Percentiles rank a stretch among this genome's conserved stretches.
phyloP scores from a whole-genome alignment of 768 basidiomycete genomes.

The Hericium rajendrae region DNA sequence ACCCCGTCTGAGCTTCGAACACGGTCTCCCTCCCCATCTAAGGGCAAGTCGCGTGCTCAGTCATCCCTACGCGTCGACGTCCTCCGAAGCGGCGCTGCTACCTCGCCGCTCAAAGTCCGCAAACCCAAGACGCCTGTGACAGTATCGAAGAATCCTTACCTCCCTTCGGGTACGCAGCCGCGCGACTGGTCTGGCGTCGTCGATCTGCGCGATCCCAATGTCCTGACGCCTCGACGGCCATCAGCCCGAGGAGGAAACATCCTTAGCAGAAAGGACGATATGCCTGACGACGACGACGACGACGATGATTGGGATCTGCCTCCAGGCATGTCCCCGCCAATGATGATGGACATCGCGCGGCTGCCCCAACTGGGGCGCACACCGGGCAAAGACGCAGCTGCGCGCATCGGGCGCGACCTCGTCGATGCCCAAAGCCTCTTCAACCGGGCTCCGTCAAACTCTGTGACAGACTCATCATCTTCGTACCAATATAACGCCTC shows the following conservation, averaged over 20 bases:
- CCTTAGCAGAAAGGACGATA: background rate
- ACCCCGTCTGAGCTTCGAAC: background rate
- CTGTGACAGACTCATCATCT: no score
- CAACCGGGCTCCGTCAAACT: background rate
- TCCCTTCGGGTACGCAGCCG: constrained; percentile 40
- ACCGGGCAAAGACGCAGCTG: constrained; percentile 63
- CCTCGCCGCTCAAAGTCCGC: constrained; percentile 44
- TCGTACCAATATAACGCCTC: background rate
- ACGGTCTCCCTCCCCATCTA: constrained; percentile 4
- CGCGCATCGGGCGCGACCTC: constrained; percentile 56
- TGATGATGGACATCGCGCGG: constrained; percentile 27
- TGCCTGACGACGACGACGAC: constrained; percentile 29
- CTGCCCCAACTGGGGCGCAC: constrained; percentile 43
- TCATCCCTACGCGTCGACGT: constrained; percentile 18
- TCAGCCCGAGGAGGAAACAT: background rate
- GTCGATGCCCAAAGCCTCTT: constrained; percentile 26
- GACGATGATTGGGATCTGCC: constrained; percentile 39
- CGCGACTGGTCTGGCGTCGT: constrained; percentile 66
- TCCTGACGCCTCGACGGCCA: constrained; percentile 33
- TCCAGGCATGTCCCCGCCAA: constrained; percentile 50
- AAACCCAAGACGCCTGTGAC: constrained; percentile 51
- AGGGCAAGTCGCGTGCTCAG: constrained; percentile 30
- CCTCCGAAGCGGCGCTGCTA: constrained; percentile 3
- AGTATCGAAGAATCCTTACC: constrained; percentile 50
- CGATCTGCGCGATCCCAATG: constrained; percentile 51